A percentile compares a stretch with the other conserved stretches of the same genome.
Evolutionary conservation across 2,329 filamentous ascomycete species (phyloP).

Genomic region (Calonectria honghensis): DNA sequence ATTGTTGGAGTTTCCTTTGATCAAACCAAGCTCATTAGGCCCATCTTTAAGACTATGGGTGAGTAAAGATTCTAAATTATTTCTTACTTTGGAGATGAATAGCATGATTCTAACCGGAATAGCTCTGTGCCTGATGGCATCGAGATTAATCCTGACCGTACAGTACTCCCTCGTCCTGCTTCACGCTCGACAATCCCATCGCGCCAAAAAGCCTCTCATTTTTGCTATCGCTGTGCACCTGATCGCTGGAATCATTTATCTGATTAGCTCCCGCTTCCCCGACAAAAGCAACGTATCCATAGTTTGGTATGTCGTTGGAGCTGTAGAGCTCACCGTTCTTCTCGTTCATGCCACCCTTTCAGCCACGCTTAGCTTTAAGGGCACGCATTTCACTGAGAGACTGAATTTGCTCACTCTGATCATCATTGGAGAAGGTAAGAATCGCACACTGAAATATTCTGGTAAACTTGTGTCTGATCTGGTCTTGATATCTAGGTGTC

Average conservation of each 20-base stretch:
- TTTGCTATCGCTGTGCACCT: constrained; percentile 24
- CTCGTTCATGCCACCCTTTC: constrained; percentile 25
- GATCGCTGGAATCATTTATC: constrained; percentile 17
- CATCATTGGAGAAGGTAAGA: constrained; percentile 34
- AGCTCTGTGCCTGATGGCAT: constrained; percentile 25
- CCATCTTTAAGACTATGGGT: constrained; percentile 33
- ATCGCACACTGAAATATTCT: too few relatives aligned
- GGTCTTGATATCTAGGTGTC: constrained; percentile 11
- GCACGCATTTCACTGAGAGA: constrained; percentile 37
- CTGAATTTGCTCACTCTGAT: constrained; percentile 37
- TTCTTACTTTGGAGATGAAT: too few relatives aligned
- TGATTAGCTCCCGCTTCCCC: background rate
- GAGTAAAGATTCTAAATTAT: background rate
- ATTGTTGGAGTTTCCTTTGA: constrained; percentile 30
- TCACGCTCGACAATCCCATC: constrained; percentile 26
- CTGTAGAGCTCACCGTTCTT: constrained; percentile 29
- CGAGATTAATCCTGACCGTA: constrained; percentile 25
- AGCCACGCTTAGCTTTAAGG: constrained; percentile 31
- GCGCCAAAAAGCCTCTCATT: background rate
- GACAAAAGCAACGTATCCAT: background rate
- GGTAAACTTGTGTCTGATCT: too few relatives aligned
- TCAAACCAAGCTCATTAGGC: background rate
- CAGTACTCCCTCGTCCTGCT: constrained; percentile 29
- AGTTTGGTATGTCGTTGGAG: constrained; percentile 24
- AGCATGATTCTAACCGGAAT: background rate